A percentile compares a stretch with the other conserved stretches of the same genome.
These are phyloP conservation scores for Citrullus amarus DNA, from an alignment of 306 rosid species.

Conservation along the genomic window DNA sequence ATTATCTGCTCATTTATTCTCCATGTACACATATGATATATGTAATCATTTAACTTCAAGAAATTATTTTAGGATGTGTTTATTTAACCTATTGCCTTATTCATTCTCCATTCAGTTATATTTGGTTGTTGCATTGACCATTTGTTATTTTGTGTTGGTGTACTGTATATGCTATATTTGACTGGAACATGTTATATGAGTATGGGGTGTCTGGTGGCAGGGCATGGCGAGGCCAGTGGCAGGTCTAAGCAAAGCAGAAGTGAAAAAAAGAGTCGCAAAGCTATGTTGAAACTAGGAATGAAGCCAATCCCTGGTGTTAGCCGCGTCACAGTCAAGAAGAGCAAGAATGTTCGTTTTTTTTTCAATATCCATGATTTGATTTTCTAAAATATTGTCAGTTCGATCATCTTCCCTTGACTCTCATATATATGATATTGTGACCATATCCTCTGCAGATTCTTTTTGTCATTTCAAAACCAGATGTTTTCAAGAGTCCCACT, in stretches of 20 bases:
- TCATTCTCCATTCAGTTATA: not conserved
- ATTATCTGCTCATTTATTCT: not conserved
- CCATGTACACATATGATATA: not conserved
- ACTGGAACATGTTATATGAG: not conserved
- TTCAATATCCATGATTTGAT: not conserved
- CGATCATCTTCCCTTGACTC: not conserved
- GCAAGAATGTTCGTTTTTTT: constrained; percentile 61
- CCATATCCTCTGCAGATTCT: constrained; percentile 31
- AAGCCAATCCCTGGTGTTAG: constrained; percentile 75
- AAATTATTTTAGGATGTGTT: not conserved
- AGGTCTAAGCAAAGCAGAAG: constrained; percentile 89
- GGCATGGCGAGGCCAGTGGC: constrained; percentile 52
- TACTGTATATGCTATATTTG: not conserved
- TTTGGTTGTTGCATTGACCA: no score
- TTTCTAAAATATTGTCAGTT: not conserved
- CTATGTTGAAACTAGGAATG: constrained; percentile 87
- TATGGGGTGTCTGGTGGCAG: not conserved
- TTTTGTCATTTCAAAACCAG: constrained; percentile 81
- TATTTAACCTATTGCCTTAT: not conserved
- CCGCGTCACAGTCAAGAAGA: constrained; percentile 71
- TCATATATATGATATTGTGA: not conserved
- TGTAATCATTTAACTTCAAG: not conserved
- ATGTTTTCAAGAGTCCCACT: constrained; percentile 85
- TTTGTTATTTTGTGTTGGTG: not conserved
- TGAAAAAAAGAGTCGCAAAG: constrained; percentile 85